These are phyloP conservation scores for Biscogniauxia marginata DNA, from an alignment of 2,329 filamentous ascomycete species.

Conservation along the genomic window DNA sequence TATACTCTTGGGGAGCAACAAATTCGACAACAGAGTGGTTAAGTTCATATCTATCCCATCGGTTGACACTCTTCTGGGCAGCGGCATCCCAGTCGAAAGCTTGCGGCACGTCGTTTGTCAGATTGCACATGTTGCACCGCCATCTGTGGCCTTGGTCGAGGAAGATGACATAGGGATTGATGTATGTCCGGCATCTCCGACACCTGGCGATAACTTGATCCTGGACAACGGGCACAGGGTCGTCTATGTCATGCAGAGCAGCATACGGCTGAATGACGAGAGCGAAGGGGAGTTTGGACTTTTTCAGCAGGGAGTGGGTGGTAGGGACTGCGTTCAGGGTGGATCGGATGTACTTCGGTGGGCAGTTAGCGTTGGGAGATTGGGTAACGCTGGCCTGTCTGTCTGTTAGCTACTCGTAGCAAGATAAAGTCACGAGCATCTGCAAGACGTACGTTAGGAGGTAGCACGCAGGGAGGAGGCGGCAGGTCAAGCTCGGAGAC, in stretches of 20 bases:
- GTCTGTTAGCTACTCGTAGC: neutral
- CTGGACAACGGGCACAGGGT: constrained; percentile 85
- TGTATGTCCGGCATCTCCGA: constrained; percentile 92
- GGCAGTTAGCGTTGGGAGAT: constrained; percentile 87
- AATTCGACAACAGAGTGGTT: constrained; percentile 98
- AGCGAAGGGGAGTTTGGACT: constrained; percentile 92
- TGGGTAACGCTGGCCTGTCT: constrained; percentile 82
- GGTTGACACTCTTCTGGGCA: constrained; percentile 84
- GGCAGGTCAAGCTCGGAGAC: constrained; percentile 88
- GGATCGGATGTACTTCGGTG: constrained; percentile 90
- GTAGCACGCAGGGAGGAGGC: constrained; percentile 86
- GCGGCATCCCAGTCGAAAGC: constrained; percentile 98
- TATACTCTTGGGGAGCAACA: constrained; percentile 97
- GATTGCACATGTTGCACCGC: constrained; percentile 99
- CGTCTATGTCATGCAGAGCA: constrained; percentile 88
- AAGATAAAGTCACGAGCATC: neutral
- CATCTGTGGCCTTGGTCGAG: constrained; percentile 95
- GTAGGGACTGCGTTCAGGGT: constrained; percentile 93
- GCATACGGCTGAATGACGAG: constrained; percentile 96
- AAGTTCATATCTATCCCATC: constrained; percentile 88
- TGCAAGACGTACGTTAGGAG: constrained; percentile 73
- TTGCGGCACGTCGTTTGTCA: constrained; percentile 98
- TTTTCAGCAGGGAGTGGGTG: constrained; percentile 89
- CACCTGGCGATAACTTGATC: constrained; percentile 98
- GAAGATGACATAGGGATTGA: constrained; percentile 96